Evolutionary conservation across 768 basidiomycete species (phyloP).

Genomic region (Phylloporus sp.): DNA sequence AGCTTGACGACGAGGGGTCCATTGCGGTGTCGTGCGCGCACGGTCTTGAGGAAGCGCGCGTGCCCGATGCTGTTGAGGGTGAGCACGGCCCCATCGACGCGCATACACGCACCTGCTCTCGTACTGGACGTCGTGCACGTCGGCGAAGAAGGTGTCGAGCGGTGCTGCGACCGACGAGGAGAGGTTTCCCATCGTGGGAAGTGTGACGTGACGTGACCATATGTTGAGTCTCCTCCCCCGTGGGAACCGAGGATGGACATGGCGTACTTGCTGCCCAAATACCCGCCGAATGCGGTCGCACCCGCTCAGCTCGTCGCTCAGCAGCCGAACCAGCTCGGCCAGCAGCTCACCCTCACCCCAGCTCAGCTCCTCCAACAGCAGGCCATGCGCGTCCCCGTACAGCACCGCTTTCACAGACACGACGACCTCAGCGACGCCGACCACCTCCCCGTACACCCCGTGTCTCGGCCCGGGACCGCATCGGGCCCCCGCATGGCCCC

Average conservation of each 20-base stretch:
- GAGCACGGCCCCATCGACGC: not conserved
- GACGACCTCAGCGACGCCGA: conserved; percentile 22
- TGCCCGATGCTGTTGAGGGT: conserved; percentile 24
- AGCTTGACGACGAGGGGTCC: conserved; percentile 90
- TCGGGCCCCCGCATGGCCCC: conserved; percentile 24
- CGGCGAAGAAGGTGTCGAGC: conserved; percentile 86
- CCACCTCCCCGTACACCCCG: conserved; percentile 24
- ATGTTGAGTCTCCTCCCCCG: not conserved
- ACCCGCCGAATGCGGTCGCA: conserved; percentile 2
- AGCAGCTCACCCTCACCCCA: conserved; percentile 30
- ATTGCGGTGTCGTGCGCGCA: conserved; percentile 80
- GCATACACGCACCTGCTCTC: conserved; percentile 72
- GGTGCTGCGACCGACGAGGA: conserved; percentile 71
- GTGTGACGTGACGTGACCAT: conserved; percentile 24
- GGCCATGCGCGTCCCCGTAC: conserved; percentile 20
- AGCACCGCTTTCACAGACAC: conserved; percentile 10
- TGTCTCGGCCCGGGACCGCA: conserved; percentile 27
- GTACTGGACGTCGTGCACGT: conserved; percentile 84
- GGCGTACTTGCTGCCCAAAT: not conserved
- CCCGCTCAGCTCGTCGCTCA: conserved; percentile 25
- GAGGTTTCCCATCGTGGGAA: conserved; percentile 68
- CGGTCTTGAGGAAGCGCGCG: conserved; percentile 61
- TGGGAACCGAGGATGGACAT: not conserved
- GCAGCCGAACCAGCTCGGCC: conserved; percentile 2
- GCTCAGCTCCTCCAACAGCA: conserved; percentile 37